Evolutionary conservation across 805 yeast species (phyloP).

Genomic region (Wickerhamiella australiensis): DNA sequence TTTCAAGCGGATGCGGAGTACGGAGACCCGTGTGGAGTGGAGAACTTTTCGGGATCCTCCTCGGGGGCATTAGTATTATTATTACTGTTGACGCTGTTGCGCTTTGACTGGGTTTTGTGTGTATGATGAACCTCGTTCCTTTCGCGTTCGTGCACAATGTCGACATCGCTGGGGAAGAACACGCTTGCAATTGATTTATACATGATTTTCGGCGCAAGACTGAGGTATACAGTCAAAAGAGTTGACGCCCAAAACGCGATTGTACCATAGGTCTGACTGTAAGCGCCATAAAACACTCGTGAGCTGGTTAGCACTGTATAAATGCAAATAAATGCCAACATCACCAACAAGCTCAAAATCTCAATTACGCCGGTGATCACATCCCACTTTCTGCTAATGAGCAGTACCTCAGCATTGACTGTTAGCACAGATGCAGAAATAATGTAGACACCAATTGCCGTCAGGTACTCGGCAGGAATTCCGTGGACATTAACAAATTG

Average conservation of each 20-base stretch:
- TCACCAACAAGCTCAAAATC: conserved; percentile 42
- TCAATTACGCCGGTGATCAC: conserved; percentile 46
- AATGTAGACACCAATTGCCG: conserved; percentile 10
- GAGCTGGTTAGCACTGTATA: conserved; percentile 48
- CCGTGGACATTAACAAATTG: conserved; percentile 15
- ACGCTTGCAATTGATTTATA: conserved; percentile 39
- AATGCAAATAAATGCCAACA: conserved; percentile 67
- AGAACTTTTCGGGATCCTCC: background rate
- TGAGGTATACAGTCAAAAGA: conserved; percentile 43
- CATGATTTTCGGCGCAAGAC: conserved; percentile 50
- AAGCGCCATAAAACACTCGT: conserved; percentile 52
- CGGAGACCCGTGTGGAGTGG: background rate
- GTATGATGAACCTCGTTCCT: background rate
- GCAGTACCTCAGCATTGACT: conserved; percentile 46
- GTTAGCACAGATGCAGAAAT: conserved; percentile 7
- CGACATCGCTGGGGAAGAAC: conserved; percentile 54
- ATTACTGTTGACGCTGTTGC: background rate
- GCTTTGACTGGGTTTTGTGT: background rate
- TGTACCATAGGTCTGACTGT: conserved; percentile 49
- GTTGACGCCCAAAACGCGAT: conserved; percentile 53
- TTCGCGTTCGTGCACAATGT: conserved; percentile 46
- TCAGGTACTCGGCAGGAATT: conserved; percentile 9
- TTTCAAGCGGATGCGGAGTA: background rate
- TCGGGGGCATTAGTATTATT: background rate
- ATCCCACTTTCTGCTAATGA: conserved; percentile 70